Evolutionary conservation across 305 asterid genomes (phyloP), one percentile per base, ranked within the genome.

Genomic region (Fraxinus latifolia): DNA sequence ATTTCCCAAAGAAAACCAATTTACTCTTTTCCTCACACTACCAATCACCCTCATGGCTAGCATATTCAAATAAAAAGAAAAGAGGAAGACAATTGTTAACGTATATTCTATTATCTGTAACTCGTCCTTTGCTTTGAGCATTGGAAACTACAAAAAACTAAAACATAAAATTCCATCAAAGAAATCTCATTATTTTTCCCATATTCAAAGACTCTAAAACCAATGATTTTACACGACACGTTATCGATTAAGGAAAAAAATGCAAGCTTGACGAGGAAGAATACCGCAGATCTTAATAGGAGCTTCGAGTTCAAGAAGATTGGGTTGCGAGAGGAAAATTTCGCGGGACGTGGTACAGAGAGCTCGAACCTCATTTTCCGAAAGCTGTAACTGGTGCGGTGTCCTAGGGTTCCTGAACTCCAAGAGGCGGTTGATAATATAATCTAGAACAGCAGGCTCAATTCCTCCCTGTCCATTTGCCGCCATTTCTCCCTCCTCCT

Each of bases 221-320:
- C 50, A 77, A 44, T 34, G 6, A 15, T 47, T 73, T 47, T 55
- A 74, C 78, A 84, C 60, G 23, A 34, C 44, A 34, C 29, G 60
- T 39, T 65, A 60, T 2, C 44, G 29, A 29, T 50, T 15, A 34
- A 33, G 5, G 14, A 2, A 9, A 9, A 80, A 8, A 70, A 36
- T 81, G 6, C 21, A 5, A 32, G 23, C 32, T 2, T 3, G 29
- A 29, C 1, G 21, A 33, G 29, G 19, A 68, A 60, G 29, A 67
- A 21, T 87, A 93, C 97, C 97, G 81, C 97, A 93, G 90, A 93
- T 93, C 95, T 93, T 93, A 82, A 93, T 92, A 83, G 97, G 97
- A 17, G 97, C 97, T 84, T 93, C 97, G 19, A 93, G 95, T 91
- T 93, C 97, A 83, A 93, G 90, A 7, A 93, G 95, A 88, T 90